phyloP scores from a whole-genome alignment of 495 filamentous ascomycete genomes.

The Cercophora scortea region DNA sequence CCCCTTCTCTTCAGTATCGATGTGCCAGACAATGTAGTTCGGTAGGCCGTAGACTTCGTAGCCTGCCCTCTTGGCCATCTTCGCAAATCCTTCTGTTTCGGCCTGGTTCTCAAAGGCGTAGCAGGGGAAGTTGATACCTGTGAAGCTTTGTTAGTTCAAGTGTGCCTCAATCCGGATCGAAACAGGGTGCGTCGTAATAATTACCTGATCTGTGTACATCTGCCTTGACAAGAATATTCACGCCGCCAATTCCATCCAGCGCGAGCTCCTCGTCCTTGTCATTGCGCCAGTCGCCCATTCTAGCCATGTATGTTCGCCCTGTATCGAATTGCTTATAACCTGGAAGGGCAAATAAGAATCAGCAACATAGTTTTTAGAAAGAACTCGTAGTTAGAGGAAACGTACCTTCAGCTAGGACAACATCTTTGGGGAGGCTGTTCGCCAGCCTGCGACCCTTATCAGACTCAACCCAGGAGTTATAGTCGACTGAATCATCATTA shows the following conservation, averaged over 20 bases:
- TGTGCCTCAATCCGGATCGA: background rate
- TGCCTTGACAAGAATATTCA: slow-evolving; percentile 95
- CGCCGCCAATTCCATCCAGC: slow-evolving; percentile 92
- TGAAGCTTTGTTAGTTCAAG: slow-evolving; percentile 2
- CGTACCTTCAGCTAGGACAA: slow-evolving; percentile 77
- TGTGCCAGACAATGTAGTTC: slow-evolving; percentile 98
- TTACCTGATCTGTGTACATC: slow-evolving; percentile 91
- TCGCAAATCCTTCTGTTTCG: slow-evolving; percentile 96
- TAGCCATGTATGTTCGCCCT: slow-evolving; percentile 75
- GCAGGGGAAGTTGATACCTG: slow-evolving; percentile 93
- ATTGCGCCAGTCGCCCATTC: slow-evolving; percentile 83
- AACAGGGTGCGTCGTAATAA: slow-evolving; percentile 6
- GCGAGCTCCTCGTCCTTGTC: slow-evolving; percentile 86
- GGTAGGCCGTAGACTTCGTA: slow-evolving; percentile 88
- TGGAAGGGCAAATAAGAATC: slow-evolving; percentile 19
- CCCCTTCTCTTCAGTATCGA: slow-evolving; percentile 95
- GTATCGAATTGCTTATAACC: slow-evolving; percentile 92
- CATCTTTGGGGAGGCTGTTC: slow-evolving; percentile 62
- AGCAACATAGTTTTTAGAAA: background rate
- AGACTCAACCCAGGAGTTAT: slow-evolving; percentile 98
- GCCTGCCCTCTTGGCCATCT: slow-evolving; percentile 96
- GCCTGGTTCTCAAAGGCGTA: slow-evolving; percentile 99
- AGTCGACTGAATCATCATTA: slow-evolving; percentile 65
- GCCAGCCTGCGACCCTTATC: slow-evolving; percentile 69
- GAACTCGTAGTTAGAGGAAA: background rate